Evolutionary conservation across 148 eudicot species (phyloP).

Genomic region (Cornus controversa): DNA sequence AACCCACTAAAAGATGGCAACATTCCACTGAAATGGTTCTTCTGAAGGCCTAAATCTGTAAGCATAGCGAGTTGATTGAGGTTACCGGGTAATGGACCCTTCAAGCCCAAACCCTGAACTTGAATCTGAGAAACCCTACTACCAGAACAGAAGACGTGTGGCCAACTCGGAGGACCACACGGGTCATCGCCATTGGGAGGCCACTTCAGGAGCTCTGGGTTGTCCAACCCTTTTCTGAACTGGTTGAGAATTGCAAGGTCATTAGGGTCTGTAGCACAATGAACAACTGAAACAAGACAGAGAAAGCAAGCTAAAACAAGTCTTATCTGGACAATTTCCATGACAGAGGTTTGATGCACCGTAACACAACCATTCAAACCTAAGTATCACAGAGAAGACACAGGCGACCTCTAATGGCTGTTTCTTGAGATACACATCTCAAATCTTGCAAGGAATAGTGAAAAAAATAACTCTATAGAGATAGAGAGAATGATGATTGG

Average conservation of each 20-base stretch:
- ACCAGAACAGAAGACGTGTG: constrained; percentile 51
- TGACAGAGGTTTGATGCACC: not conserved
- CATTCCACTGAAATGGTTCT: constrained; percentile 66
- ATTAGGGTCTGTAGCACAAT: constrained; percentile 60
- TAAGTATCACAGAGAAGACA: constrained; percentile 1
- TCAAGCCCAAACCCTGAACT: constrained; percentile 57
- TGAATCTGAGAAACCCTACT: constrained; percentile 75
- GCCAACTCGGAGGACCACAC: constrained; percentile 82
- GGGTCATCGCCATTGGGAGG: constrained; percentile 70
- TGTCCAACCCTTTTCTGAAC: constrained; percentile 66
- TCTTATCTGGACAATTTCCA: constrained; percentile 17
- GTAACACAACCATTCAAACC: not conserved
- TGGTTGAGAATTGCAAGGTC: constrained; percentile 66
- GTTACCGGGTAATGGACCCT: constrained; percentile 68
- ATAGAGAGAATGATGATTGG: not conserved
- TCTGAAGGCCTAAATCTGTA: constrained; percentile 75
- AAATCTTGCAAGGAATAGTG: constrained; percentile 1
- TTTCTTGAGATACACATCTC: constrained; percentile 16
- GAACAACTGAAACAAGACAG: constrained; percentile 30
- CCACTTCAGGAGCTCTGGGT: constrained; percentile 80
- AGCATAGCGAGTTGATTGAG: constrained; percentile 63
- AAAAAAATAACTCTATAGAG: not conserved
- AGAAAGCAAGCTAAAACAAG: constrained; percentile 19
- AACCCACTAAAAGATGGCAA: constrained; percentile 81
- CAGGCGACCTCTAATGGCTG: constrained; percentile 15